These are phyloP conservation scores for Pachysandra terminalis DNA, from an alignment of 164 flowering plant species.

Conservation along the genomic window DNA sequence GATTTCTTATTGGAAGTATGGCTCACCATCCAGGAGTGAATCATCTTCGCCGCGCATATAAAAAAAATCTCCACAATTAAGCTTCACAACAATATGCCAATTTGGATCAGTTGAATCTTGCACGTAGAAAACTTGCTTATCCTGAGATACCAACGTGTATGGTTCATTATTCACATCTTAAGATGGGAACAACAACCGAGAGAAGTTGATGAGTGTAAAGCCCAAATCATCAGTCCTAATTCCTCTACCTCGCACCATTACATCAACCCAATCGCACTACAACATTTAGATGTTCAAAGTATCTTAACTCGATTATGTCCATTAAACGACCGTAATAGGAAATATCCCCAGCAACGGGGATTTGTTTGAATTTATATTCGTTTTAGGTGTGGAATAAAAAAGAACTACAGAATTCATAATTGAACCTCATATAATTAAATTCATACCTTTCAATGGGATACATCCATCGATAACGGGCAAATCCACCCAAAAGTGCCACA, in stretches of 20 bases:
- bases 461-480: conserved; percentile 27
- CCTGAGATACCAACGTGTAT: conserved; percentile 11
- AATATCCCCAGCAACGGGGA: background rate
- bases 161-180: conserved; percentile 3
- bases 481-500: conserved; percentile 13
- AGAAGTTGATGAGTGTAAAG: background rate
- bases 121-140: conserved; percentile 16
- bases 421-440: no score
- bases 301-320: conserved; percentile 8
- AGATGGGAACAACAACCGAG: no score
- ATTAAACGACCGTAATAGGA: conserved; percentile 4
- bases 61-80: no score
- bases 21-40: no score
- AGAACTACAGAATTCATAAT: no score
- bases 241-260: no score
- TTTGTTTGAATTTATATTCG: background rate
- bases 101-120: background rate
- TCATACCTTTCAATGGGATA: conserved; percentile 22
- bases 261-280: conserved; percentile 8
- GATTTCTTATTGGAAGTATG: no score
- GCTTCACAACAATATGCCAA: no score
- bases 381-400: no score
- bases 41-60: no score
- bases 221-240: background rate
- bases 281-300: background rate